A percentile compares a stretch with the other conserved stretches of the same genome.
These are phyloP conservation scores for Tolypocladium pustulatum DNA, from an alignment of 2,329 filamentous ascomycete genomes.

Conservation along the genomic window DNA sequence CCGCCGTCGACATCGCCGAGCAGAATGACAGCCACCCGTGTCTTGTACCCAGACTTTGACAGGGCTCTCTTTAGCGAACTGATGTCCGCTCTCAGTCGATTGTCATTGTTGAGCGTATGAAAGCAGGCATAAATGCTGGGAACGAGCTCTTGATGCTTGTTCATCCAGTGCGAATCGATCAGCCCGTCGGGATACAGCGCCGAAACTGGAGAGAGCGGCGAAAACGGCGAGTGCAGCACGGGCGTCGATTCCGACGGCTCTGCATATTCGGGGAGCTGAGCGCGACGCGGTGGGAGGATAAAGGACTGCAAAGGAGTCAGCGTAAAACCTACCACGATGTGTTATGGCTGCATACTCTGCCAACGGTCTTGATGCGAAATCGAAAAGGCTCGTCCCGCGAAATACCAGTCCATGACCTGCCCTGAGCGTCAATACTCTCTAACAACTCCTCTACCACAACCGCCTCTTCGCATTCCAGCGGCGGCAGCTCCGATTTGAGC, in stretches of 20 bases:
- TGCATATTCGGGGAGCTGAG: conserved; percentile 39
- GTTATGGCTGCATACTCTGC: conserved; percentile 53
- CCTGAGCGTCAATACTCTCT: conserved; percentile 50
- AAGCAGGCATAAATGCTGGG: conserved; percentile 75
- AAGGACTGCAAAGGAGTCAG: conserved; percentile 33
- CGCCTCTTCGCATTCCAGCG: conserved; percentile 54
- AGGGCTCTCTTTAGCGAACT: conserved; percentile 63
- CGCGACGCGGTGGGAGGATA: conserved; percentile 46
- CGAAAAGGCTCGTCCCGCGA: conserved; percentile 39
- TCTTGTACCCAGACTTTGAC: conserved; percentile 62
- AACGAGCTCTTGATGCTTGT: conserved; percentile 78
- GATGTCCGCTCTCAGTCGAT: conserved; percentile 80
- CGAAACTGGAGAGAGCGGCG: conserved; percentile 76
- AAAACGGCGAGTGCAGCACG: conserved; percentile 81
- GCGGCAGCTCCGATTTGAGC: conserved; percentile 61
- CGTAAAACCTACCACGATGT: conserved; percentile 4
- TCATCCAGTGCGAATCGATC: conserved; percentile 70
- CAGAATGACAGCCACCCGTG: conserved; percentile 59
- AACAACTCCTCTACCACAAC: conserved; percentile 57
- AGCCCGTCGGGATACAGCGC: conserved; percentile 82
- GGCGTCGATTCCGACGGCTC: conserved; percentile 35
- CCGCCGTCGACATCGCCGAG: conserved; percentile 18
- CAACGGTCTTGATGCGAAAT: conserved; percentile 63
- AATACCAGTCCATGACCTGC: conserved; percentile 57
- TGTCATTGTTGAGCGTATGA: conserved; percentile 71